These are phyloP conservation scores for Avicennia marina DNA, from an alignment of 257 asterid genomes.

Conservation along the genomic window DNA sequence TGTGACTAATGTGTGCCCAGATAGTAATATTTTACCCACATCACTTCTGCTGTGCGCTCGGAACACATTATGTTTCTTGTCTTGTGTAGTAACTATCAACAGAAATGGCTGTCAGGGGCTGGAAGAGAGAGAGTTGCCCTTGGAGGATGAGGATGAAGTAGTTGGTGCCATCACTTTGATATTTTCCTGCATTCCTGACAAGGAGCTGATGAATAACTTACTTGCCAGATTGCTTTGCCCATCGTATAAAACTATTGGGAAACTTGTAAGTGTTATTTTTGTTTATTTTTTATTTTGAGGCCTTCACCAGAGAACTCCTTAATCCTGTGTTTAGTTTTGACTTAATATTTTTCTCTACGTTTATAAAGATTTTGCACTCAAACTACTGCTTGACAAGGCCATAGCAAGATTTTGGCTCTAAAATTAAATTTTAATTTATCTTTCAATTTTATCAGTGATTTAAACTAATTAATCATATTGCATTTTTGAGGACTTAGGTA, in stretches of 20 bases:
- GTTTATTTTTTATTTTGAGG: conserved; percentile 11
- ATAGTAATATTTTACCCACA: background rate
- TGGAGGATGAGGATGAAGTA: conserved; percentile 83
- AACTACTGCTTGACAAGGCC: conserved; percentile 3
- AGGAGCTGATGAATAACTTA: conserved; percentile 65
- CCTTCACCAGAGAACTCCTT: conserved; percentile 5
- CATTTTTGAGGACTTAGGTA: too few relatives aligned
- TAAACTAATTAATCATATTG: background rate
- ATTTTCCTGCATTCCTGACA: conserved; percentile 68
- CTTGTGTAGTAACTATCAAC: conserved; percentile 23
- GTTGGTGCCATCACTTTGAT: conserved; percentile 63
- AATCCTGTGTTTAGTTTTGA: conserved; percentile 12
- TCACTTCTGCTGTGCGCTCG: background rate
- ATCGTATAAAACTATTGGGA: conserved; percentile 59
- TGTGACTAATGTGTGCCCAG: background rate
- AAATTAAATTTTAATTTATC: background rate
- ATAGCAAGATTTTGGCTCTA: too few relatives aligned
- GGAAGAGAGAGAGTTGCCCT: conserved; percentile 62
- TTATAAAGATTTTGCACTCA: conserved; percentile 8
- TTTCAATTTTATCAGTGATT: conserved; percentile 1
- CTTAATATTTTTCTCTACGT: conserved; percentile 8
- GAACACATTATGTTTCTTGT: background rate
- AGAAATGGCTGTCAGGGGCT: conserved; percentile 49
- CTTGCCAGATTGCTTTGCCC: conserved; percentile 66
- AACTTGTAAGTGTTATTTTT: conserved; percentile 56